A percentile compares a stretch with the other conserved stretches of the same genome.
These are phyloP conservation scores for Esteya vermicola DNA, from an alignment of 2,329 filamentous ascomycete species.

Conservation along the genomic window DNA sequence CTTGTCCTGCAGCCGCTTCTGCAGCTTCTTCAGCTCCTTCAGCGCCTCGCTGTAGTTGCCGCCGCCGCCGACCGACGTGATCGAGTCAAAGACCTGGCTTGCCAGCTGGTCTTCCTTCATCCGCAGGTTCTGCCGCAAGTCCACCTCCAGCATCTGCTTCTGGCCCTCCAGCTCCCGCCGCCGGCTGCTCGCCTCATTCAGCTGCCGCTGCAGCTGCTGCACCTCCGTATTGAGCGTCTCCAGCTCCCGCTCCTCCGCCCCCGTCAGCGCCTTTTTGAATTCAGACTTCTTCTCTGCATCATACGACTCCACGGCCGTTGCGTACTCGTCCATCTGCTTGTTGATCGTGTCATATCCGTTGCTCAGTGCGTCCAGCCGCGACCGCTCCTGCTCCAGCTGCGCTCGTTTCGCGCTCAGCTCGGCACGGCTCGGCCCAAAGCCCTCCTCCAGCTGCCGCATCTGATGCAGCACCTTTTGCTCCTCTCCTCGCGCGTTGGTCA, in stretches of 20 bases:
- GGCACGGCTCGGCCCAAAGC: constrained; percentile 64
- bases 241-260: constrained; percentile 70
- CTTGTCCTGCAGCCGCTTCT: constrained; percentile 51
- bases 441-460: constrained; percentile 62
- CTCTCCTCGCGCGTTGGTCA: constrained; percentile 74
- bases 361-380: constrained; percentile 57
- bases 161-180: constrained; percentile 65
- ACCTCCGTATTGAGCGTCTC: constrained; percentile 55
- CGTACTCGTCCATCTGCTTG: constrained; percentile 59
- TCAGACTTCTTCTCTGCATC: constrained; percentile 70
- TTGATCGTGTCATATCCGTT: constrained; percentile 54
- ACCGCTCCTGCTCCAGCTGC: constrained; percentile 58
- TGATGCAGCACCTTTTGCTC: constrained; percentile 71
- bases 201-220: constrained; percentile 62
- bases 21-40: constrained; percentile 66
- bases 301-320: constrained; percentile 61
- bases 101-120: constrained; percentile 79
- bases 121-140: constrained; percentile 77
- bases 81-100: constrained; percentile 56
- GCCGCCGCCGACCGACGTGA: constrained; percentile 27
- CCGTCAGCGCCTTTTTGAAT: constrained; percentile 80
- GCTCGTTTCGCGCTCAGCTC: constrained; percentile 65
- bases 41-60: constrained; percentile 64
- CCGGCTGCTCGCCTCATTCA: constrained; percentile 58
- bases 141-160: constrained; percentile 74